Evolutionary conservation across 768 basidiomycete species (phyloP).

Genomic region (Mrakia frigida): DNA sequence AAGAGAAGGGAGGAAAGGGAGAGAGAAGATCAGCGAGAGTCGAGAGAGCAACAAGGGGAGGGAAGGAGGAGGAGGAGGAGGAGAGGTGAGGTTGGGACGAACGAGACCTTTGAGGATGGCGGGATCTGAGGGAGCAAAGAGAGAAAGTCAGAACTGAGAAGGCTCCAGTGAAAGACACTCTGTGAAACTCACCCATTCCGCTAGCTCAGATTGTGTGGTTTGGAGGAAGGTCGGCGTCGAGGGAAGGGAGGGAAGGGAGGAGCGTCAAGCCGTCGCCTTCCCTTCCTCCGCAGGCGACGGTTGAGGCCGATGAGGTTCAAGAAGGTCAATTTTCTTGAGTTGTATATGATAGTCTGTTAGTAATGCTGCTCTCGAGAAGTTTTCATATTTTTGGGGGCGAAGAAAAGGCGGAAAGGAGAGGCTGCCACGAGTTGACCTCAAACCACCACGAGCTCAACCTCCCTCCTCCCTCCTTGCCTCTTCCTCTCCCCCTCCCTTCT

Average conservation of each 20-base stretch:
- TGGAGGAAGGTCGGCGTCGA: background rate
- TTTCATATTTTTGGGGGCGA: background rate
- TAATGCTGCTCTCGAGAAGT: background rate
- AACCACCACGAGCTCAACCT: background rate
- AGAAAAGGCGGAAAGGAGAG: background rate
- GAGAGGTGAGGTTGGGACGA: background rate
- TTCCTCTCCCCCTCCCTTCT: too few relatives aligned
- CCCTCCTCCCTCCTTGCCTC: too few relatives aligned
- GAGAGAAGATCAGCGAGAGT: background rate
- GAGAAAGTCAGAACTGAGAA: background rate
- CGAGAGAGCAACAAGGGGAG: background rate
- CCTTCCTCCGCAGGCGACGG: slow-evolving; percentile 1
- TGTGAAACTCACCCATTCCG: background rate
- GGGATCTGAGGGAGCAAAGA: slow-evolving; percentile 4
- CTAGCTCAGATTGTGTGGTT: background rate
- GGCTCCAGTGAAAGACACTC: background rate
- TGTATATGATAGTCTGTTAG: background rate
- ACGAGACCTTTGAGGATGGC: slow-evolving; percentile 33
- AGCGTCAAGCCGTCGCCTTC: background rate
- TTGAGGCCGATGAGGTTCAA: background rate
- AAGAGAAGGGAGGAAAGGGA: background rate
- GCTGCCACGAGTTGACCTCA: background rate
- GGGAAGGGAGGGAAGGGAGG: background rate
- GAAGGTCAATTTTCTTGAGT: background rate
- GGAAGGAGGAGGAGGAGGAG: too few relatives aligned